Evolutionary conservation across 345 rosid genomes (phyloP), one percentile per base, ranked within the genome.

Genomic region (Psidium guajava): DNA sequence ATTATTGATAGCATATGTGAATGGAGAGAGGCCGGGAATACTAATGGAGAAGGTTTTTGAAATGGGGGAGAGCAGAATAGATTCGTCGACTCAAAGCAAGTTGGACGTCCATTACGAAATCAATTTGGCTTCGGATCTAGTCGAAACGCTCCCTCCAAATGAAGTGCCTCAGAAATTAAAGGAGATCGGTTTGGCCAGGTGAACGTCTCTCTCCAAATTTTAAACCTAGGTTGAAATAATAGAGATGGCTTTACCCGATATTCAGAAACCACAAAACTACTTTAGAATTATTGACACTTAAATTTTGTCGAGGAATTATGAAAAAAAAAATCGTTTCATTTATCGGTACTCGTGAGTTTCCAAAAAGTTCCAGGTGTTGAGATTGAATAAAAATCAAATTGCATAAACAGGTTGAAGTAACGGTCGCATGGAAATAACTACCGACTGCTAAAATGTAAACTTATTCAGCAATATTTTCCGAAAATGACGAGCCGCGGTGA

Each of bases 131-230:
- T 64, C 84, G 25, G 91, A 88, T 58, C 25, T 87, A 10, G 83
- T 25, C 11, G 82, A 83, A 85, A 74, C 80, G 12, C 81, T 89
- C 51, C 84, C 75, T 40, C 81, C 84, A 1, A 81, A 85, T 47
- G 86, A 87, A 82, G 73, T 22, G 51, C 61, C 44, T n/a, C 88
- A 27, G 54, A 90, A 88, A 59, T 85, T 90, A 83, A 91, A 85
- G 82, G 88, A 89, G 51, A 74, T 89, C 28, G 93, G 95, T 18
- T 2, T n/a, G n/a, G 84, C 89, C 59, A 89, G 95, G 93, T 91
- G 21, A 57, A 40, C 69, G 28, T 44, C 32, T 47, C 11, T 5
- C 24, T 8, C 6, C 9, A 32, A n/a, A n/a, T 57, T 21, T 0
- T 28, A 61, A n/a, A 36, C 5, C 73, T 25, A 32, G 42, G 49